These are phyloP conservation scores for Euphorbia tirucalli DNA, from an alignment of 345 rosid species.

Conservation along the genomic window DNA sequence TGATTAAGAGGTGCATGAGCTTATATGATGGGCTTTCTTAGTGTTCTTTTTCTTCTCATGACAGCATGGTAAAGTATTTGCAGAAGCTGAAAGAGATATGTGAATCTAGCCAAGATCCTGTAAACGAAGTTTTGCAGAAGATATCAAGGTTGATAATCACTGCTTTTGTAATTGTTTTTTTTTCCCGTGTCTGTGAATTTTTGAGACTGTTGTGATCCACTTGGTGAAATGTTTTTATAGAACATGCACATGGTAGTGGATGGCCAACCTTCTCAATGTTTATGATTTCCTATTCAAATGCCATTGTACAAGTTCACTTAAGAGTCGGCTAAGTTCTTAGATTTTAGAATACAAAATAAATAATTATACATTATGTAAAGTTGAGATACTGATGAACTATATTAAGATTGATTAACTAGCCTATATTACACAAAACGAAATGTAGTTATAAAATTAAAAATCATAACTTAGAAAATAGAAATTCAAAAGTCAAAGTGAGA, in stretches of 20 bases:
- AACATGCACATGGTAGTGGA: neutral
- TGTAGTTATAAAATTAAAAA: neutral
- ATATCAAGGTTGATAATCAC: slow-evolving; percentile 60
- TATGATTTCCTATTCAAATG: neutral
- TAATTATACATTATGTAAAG: neutral
- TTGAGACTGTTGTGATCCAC: neutral
- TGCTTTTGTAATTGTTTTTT: slow-evolving; percentile 3
- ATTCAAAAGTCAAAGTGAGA: neutral
- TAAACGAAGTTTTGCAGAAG: slow-evolving; percentile 48
- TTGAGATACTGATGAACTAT: no score
- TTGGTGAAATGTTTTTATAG: neutral
- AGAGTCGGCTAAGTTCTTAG: no score
- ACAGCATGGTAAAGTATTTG: slow-evolving; percentile 73
- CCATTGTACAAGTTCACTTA: neutral
- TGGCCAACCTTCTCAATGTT: neutral
- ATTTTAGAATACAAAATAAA: neutral
- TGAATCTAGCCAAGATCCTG: slow-evolving; percentile 70
- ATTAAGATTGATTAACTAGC: neutral
- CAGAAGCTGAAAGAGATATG: slow-evolving; percentile 72
- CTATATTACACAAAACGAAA: neutral
- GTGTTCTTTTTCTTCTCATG: slow-evolving; percentile 27
- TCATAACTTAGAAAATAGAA: neutral
- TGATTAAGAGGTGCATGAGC: slow-evolving; percentile 9
- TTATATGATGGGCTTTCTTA: slow-evolving; percentile 18
- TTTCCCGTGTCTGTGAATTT: neutral